Evolutionary conservation across 208 protist species (phyloP), one percentile per base, ranked within the genome.

Genomic region (Leishmania lainsoni): DNA sequence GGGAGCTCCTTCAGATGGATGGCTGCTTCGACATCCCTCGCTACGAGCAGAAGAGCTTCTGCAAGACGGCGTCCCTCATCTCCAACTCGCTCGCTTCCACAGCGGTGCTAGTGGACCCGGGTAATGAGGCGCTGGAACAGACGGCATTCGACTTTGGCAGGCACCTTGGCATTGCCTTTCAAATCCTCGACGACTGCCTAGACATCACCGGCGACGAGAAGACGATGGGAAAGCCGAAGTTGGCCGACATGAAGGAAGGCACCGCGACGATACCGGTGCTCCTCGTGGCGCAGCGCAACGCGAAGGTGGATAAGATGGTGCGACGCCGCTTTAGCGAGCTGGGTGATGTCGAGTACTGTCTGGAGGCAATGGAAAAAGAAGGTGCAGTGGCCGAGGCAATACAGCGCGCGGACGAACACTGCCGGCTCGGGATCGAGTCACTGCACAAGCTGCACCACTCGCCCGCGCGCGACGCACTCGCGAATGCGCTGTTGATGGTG

Each of bases 131-230:
- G 49, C 80, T 92, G 78, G 92, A 92, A 79, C 65, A 85, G 48
- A 61, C 81, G 3, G 92, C 91, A 20, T 89, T 91, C 51, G 83
- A 94, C 79, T 99, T 98, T 83, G 98, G 97, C 68, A 97, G 93
- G 71, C 93, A 98, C 83, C 86, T 99, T 52, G 98, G 98, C 75
- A 93, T 98, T 63, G 97, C 98, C 49, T 99, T 98, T 81, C 97
- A 98, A 83, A 97, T 99, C 69, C 89, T 99, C 3, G 98, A 99
- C 79, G 98, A 99, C 88, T 93, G 98, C 82, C 95, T 99, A 17
- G 98, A 99, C 87, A 98, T 98, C 81, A 92, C 87, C 26, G 91
- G 90, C 6, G 86, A 89, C 58, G 92, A 93, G 84, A 89, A 92
- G 82, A 81, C 85, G 52, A 81, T 96, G 10, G 92, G 92, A 2